phyloP scores from a whole-genome alignment of 495 filamentous ascomycete genomes.

The Pseudoneurospora amorphoporcata region DNA sequence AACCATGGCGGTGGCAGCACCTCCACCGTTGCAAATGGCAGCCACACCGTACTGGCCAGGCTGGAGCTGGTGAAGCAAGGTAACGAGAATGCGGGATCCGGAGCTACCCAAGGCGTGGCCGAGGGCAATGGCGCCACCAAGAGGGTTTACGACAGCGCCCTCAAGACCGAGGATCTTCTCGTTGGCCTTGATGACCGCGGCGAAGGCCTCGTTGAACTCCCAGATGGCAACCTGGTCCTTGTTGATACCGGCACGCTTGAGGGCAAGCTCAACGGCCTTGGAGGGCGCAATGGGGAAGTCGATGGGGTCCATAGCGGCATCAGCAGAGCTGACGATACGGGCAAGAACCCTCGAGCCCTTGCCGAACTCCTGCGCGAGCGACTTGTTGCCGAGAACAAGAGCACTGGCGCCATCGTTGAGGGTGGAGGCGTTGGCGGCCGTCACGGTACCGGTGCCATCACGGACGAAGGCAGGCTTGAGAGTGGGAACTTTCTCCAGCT shows the following conservation, averaged over 20 bases:
- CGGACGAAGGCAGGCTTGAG: conserved; percentile 86
- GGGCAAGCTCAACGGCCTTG: conserved; percentile 82
- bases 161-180: conserved; percentile 80
- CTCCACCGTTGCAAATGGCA: conserved; percentile 94
- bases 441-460: conserved; percentile 79
- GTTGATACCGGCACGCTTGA: conserved; percentile 77
- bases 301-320: conserved; percentile 86
- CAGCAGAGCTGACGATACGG: conserved; percentile 72
- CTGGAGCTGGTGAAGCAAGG: conserved; percentile 80
- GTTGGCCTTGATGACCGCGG: conserved; percentile 91
- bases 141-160: conserved; percentile 67
- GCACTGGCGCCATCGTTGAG: conserved; percentile 93
- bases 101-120: conserved; percentile 93
- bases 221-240: conserved; percentile 84
- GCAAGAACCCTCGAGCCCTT: conserved; percentile 65
- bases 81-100: conserved; percentile 83
- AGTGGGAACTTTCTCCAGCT: conserved; percentile 70
- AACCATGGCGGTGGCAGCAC: conserved; percentile 83
- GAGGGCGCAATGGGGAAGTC: conserved; percentile 94
- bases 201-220: conserved; percentile 99
- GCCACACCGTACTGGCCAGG: conserved; percentile 88
- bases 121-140: conserved; percentile 87
- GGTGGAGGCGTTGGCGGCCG: conserved; percentile 83
- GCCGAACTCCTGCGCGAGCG: conserved; percentile 66
- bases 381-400: conserved; percentile 71